A percentile compares a stretch with the other conserved stretches of the same genome.
Evolutionary conservation across 305 asterid genomes (phyloP).

Genomic region (Stenogyne calaminthoides): DNA sequence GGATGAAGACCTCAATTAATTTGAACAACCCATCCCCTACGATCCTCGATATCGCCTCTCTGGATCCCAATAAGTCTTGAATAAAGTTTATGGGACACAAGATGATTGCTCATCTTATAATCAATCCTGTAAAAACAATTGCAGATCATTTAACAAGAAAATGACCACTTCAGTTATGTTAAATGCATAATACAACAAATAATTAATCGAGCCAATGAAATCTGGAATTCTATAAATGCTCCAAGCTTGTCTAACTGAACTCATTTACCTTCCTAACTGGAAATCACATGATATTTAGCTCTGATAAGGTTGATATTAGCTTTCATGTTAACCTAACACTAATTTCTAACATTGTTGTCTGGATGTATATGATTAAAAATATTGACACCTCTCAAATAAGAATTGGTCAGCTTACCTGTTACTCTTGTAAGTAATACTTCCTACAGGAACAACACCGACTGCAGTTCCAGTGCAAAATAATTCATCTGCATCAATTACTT

Average conservation of each 20-base stretch:
- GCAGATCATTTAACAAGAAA: neutral
- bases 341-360: neutral
- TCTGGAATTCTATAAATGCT: neutral
- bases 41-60: constrained; percentile 57
- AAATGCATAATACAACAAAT: neutral
- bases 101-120: constrained; percentile 42
- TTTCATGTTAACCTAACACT: neutral
- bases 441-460: constrained; percentile 80
- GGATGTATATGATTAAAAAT: neutral
- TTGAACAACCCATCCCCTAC: constrained; percentile 62
- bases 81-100: constrained; percentile 44
- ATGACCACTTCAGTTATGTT: neutral
- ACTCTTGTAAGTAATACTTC: constrained; percentile 64
- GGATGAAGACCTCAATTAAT: constrained; percentile 34
- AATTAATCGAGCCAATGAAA: neutral
- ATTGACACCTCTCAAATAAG: neutral
- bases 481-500: constrained; percentile 66
- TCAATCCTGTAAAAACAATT: constrained; percentile 45
- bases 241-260: neutral
- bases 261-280: neutral
- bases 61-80: constrained; percentile 55
- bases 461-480: constrained; percentile 97
- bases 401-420: constrained; percentile 46
- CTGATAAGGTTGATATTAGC: neutral
- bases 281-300: neutral